Base-by-base conservation (phyloP, 164 flowering plant genomes). In the Sedum album region DNA sequence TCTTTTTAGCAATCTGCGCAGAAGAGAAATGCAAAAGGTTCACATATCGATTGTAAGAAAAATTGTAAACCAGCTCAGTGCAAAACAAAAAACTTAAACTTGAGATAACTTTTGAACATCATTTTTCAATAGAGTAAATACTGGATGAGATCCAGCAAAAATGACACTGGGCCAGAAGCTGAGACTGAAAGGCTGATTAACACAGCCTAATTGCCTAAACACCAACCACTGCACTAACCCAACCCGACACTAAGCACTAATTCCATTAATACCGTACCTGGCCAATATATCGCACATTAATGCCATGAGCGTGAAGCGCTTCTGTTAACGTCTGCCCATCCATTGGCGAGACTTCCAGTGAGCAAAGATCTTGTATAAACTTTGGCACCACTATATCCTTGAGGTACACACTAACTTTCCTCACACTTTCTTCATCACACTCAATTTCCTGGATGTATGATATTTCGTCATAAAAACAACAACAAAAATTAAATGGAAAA, bases 331-430 rank as follows among this genome's bases (percentile, higher is more conserved):
- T 90, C 73, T 92, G 98, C 33, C 99, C 99, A 81, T 95, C 99
- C 99, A 95, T 95, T 2, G 99, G 99, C 31, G 99, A 90, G 70
- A 90, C 98, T 82, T 95, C 99, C 75, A 95, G 91, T 0, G 95
- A 75, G 81, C 90, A 85, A 76, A 95, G 95, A 84, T 95, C 99
- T 76, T 92, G 83, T 33, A 89, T 79, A 69, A 92, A 92, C 76
- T 92, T 95, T 31, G 98, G 97, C 65, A 95, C 82, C 62, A 90
- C 91, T 49, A 78, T 83, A 73, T 90, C 85, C 66, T 74, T 76
- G 67, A 95, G 97, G 76, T 85, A 86, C 20, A 68, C 70, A 76
- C 93, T 83, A 61, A 76, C 95, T 77, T 88, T 86, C 81, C 79
- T 85, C 76, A 92, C 99, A 84, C 74, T 73, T 73, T 82, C 93